phyloP scores from a whole-genome alignment of 306 rosid genomes.

The Corylus avellana region DNA sequence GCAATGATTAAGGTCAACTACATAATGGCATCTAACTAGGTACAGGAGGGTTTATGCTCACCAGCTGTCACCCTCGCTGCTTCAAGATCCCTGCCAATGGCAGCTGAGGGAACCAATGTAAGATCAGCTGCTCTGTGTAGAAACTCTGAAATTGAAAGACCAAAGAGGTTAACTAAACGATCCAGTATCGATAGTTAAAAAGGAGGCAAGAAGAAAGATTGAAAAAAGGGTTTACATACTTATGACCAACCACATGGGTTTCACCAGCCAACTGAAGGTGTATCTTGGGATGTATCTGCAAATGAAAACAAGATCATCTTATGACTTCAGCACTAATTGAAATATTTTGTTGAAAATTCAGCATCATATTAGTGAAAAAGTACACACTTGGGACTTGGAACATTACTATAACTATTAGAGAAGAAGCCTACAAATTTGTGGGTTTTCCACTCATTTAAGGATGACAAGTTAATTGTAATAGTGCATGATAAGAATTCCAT shows the following conservation, averaged over 20 bases:
- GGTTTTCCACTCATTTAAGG: constrained; percentile 1
- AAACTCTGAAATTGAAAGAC: constrained; percentile 61
- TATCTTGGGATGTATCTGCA: constrained; percentile 95
- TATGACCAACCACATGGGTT: constrained; percentile 96
- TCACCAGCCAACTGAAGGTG: constrained; percentile 98
- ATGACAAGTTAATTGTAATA: not conserved
- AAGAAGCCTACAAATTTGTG: not conserved
- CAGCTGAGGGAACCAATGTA: constrained; percentile 95
- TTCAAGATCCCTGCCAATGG: constrained; percentile 79
- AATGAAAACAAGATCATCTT: constrained; percentile 26
- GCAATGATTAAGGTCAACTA: not conserved
- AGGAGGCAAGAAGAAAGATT: constrained; percentile 6
- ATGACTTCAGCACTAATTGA: constrained; percentile 8
- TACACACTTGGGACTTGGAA: not conserved
- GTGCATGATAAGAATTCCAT: constrained; percentile 16
- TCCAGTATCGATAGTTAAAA: constrained; percentile 7
- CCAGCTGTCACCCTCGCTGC: constrained; percentile 83
- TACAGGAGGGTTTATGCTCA: constrained; percentile 33
- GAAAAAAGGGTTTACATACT: constrained; percentile 44
- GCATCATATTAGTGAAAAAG: not conserved
- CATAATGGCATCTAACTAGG: constrained; percentile 6
- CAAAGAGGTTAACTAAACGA: constrained; percentile 24
- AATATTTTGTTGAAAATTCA: constrained; percentile 7
- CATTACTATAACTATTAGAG: not conserved
- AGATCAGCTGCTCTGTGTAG: constrained; percentile 96